Evolutionary conservation across 192 early-diverging fungal species (phyloP).

Genomic region (Geosiphon pyriformis): DNA sequence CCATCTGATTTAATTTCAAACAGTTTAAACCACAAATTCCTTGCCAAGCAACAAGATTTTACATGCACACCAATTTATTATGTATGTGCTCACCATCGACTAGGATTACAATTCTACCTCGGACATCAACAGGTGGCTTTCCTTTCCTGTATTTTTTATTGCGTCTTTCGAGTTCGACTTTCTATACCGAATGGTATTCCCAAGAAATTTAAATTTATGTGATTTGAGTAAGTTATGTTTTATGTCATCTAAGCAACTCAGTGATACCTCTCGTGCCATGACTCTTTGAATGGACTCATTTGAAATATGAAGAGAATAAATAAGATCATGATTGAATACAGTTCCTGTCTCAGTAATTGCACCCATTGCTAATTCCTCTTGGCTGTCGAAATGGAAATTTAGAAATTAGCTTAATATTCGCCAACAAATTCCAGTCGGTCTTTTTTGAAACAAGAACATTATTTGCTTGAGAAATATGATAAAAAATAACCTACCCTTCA

Average conservation of each 20-base stretch:
- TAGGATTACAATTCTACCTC: constrained; percentile 16
- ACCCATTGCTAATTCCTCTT: constrained; percentile 25
- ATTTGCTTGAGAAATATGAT: neutral
- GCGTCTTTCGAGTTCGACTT: neutral
- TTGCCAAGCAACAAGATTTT: neutral
- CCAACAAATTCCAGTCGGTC: neutral
- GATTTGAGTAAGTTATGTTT: too few species aligned
- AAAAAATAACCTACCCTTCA: constrained; percentile 14
- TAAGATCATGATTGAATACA: constrained; percentile 13
- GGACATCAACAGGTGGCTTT: constrained; percentile 12
- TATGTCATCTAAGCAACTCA: too few species aligned
- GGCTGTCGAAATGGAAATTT: neutral
- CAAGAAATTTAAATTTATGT: too few species aligned
- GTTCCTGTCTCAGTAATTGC: constrained; percentile 13
- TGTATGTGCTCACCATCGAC: constrained; percentile 18
- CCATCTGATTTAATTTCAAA: constrained; percentile 6
- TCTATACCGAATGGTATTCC: too few species aligned
- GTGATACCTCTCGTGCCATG: constrained; percentile 15
- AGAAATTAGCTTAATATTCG: neutral
- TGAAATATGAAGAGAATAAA: neutral
- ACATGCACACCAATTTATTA: neutral
- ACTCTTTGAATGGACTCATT: constrained; percentile 23
- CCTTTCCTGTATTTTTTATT: constrained; percentile 22
- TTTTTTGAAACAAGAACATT: neutral
- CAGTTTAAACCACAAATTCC: neutral